phyloP scores from a whole-genome alignment of 805 yeast species.

The Candida insectorum region DNA sequence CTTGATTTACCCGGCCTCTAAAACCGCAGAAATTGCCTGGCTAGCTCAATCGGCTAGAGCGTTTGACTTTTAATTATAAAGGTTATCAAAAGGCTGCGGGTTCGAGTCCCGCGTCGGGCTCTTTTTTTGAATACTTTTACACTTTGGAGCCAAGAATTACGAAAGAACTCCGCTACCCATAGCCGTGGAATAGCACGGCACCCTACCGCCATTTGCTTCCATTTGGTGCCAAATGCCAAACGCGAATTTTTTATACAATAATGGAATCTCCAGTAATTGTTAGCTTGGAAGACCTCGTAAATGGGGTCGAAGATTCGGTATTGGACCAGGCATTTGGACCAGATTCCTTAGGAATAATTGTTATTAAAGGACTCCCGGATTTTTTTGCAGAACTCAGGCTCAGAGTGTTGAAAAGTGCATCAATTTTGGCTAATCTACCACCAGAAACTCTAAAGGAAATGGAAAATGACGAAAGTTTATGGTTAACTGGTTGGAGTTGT shows the following conservation, averaged over 20 bases:
- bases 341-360: conserved; percentile 51
- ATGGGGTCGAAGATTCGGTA: conserved; percentile 25
- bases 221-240: no score
- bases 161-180: no score
- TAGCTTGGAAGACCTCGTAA: conserved; percentile 22
- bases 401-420: conserved; percentile 41
- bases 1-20: no score
- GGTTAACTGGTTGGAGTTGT: conserved; percentile 61
- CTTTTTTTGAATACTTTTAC: neutral
- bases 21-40: conserved; percentile 10
- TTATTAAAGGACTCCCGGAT: conserved; percentile 43
- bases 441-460: conserved; percentile 27
- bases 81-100: conserved; percentile 16
- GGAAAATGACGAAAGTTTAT: conserved; percentile 48
- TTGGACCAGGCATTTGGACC: conserved; percentile 52
- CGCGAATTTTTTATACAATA: no score
- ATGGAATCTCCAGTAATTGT: conserved; percentile 38
- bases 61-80: conserved; percentile 13
- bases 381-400: conserved; percentile 35
- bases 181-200: no score
- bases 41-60: conserved; percentile 19
- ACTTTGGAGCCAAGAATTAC: no score
- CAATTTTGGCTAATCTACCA: conserved; percentile 40
- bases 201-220: no score
- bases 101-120: conserved; percentile 20